A percentile compares a stretch with the other conserved stretches of the same genome.
phyloP scores from a whole-genome alignment of 2,329 filamentous ascomycete genomes.

The Emmonsia crescens region DNA sequence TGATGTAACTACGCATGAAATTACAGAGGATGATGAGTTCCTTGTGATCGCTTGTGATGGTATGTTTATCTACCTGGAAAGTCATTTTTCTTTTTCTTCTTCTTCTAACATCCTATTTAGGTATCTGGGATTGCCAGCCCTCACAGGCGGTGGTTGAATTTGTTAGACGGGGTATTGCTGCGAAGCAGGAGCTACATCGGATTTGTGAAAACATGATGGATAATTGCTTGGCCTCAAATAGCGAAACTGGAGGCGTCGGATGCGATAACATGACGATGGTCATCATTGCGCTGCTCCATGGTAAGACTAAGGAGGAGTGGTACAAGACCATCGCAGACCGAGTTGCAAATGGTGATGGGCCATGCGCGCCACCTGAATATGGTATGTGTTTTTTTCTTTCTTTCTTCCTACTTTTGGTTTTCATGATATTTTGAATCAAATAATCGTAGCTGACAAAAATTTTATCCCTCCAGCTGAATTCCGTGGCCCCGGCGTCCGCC shows the following conservation, averaged over 20 bases:
- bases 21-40: conserved; percentile 91
- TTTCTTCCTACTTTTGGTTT: neutral
- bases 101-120: conserved; percentile 37
- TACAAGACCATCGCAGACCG: conserved; percentile 90
- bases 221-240: conserved; percentile 96
- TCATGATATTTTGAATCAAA: too few relatives aligned
- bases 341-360: conserved; percentile 92
- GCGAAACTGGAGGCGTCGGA: conserved; percentile 91
- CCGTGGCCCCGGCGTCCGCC: conserved; percentile 69
- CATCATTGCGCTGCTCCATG: conserved; percentile 77
- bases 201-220: conserved; percentile 99
- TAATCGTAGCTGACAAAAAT: neutral
- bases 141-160: conserved; percentile 97
- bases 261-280: conserved; percentile 99
- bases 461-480: conserved; percentile 60
- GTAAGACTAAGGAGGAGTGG: conserved; percentile 94
- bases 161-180: conserved; percentile 87
- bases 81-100: neutral
- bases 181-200: conserved; percentile 85
- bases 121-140: conserved; percentile 99
- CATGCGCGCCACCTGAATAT: conserved; percentile 97
- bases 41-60: conserved; percentile 86
- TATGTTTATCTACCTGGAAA: conserved; percentile 34
- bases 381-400: conserved; percentile 59
- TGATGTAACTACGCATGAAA: conserved; percentile 82